These are phyloP conservation scores for Xylaria sp. DNA, from an alignment of 2,329 filamentous ascomycete genomes.

Conservation along the genomic window DNA sequence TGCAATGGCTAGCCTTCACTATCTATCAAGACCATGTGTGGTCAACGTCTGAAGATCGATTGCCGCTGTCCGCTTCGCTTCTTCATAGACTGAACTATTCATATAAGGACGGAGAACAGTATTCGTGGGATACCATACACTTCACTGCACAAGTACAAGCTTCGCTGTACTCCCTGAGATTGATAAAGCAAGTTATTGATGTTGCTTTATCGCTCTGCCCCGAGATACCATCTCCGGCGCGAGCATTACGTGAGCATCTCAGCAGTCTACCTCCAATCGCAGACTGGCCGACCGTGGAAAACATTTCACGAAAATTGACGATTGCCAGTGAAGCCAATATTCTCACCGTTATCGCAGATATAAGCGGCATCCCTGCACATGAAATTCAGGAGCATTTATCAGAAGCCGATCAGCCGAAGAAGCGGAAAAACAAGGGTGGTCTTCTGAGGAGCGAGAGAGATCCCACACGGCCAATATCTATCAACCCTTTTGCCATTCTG, in stretches of 20 bases:
- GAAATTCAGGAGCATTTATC: background rate
- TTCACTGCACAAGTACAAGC: slow-evolving; percentile 70
- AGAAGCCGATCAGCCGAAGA: slow-evolving; percentile 22
- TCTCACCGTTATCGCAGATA: slow-evolving; percentile 34
- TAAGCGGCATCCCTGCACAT: slow-evolving; percentile 38
- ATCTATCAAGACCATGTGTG: slow-evolving; percentile 53
- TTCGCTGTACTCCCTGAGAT: slow-evolving; percentile 70
- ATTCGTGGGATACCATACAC: slow-evolving; percentile 70
- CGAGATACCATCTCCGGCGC: slow-evolving; percentile 32
- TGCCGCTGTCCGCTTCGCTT: slow-evolving; percentile 48
- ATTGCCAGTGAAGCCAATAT: slow-evolving; percentile 29
- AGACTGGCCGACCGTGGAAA: slow-evolving; percentile 46
- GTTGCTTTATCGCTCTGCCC: slow-evolving; percentile 32
- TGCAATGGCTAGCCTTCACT: slow-evolving; percentile 52
- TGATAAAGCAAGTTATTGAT: slow-evolving; percentile 62
- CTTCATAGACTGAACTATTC: slow-evolving; percentile 44
- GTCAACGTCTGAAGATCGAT: slow-evolving; percentile 49
- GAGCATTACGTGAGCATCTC: slow-evolving; percentile 39
- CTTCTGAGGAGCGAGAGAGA: slow-evolving; percentile 24
- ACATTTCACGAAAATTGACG: slow-evolving; percentile 35
- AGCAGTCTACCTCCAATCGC: slow-evolving; percentile 40
- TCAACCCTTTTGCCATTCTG: slow-evolving; percentile 44
- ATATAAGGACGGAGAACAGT: slow-evolving; percentile 48
- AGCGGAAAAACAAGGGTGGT: slow-evolving; percentile 28
- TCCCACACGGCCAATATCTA: slow-evolving; percentile 33